phyloP scores from a whole-genome alignment of 306 rosid species.

The Acacia crassicarpa region DNA sequence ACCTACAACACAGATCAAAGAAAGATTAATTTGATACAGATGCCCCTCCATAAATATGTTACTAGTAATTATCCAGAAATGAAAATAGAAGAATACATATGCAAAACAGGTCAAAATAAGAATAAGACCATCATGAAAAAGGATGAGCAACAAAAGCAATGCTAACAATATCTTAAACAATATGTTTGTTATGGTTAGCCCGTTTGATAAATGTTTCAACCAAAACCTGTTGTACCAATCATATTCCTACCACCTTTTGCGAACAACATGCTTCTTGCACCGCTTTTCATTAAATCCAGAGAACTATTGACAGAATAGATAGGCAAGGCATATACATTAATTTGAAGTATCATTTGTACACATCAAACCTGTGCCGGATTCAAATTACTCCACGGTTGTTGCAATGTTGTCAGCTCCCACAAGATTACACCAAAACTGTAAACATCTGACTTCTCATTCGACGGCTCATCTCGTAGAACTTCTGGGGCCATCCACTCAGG shows the following conservation, averaged over 20 bases:
- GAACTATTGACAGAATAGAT: slow-evolving; percentile 20
- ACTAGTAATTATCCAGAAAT: slow-evolving; percentile 14
- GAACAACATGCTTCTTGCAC: slow-evolving; percentile 8
- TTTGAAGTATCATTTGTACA: slow-evolving; percentile 9
- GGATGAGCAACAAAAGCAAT: neutral
- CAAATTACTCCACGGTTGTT: slow-evolving; percentile 92
- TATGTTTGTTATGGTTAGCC: slow-evolving; percentile 10
- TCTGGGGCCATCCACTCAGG: slow-evolving; percentile 99
- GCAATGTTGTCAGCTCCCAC: slow-evolving; percentile 93
- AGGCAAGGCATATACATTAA: slow-evolving; percentile 22
- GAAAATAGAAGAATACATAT: slow-evolving; percentile 17
- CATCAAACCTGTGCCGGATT: slow-evolving; percentile 91
- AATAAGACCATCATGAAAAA: neutral
- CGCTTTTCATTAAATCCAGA: slow-evolving; percentile 10
- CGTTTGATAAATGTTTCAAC: slow-evolving; percentile 22
- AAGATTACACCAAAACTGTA: slow-evolving; percentile 95
- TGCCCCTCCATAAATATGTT: neutral
- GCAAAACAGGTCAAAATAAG: slow-evolving; percentile 12
- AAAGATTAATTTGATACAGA: slow-evolving; percentile 21
- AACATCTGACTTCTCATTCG: slow-evolving; percentile 95
- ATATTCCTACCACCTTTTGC: slow-evolving; percentile 25
- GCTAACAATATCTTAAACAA: slow-evolving; percentile 4
- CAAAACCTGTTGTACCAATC: slow-evolving; percentile 22
- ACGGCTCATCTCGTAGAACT: slow-evolving; percentile 96
- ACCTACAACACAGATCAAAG: slow-evolving; percentile 54